These are phyloP conservation scores for Petasospora fabianii DNA, from an alignment of 1,139 yeast species.

Conservation along the genomic window DNA sequence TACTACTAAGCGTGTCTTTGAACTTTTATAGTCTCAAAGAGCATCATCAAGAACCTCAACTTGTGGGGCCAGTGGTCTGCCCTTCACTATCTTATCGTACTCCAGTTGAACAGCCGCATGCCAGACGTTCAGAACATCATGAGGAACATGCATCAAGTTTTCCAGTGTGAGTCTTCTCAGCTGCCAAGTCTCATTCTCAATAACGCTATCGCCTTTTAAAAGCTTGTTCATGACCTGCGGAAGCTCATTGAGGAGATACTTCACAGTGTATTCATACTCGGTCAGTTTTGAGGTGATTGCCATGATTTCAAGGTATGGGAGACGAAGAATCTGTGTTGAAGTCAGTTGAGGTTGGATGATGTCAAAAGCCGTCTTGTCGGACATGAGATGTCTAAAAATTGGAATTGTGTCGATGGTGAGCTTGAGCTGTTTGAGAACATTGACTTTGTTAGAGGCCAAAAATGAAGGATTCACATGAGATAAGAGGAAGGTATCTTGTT, in stretches of 20 bases:
- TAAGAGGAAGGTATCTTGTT: constrained; percentile 25
- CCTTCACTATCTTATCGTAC: constrained; percentile 20
- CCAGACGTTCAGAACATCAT: constrained; percentile 31
- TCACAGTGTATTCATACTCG: constrained; percentile 24
- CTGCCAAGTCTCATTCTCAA: constrained; percentile 31
- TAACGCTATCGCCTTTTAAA: constrained; percentile 27
- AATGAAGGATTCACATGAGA: constrained; percentile 32
- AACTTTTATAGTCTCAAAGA: too few species aligned
- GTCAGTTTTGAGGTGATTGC: constrained; percentile 30
- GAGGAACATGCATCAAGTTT: constrained; percentile 23
- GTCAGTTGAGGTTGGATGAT: constrained; percentile 24
- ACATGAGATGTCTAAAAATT: constrained; percentile 28
- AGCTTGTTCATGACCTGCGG: constrained; percentile 35
- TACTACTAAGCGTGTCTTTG: too few species aligned
- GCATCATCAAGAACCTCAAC: constrained; percentile 13
- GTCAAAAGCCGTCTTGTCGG: constrained; percentile 23
- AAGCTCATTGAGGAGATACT: constrained; percentile 25
- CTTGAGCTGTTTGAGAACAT: constrained; percentile 20
- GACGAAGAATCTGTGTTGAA: constrained; percentile 23
- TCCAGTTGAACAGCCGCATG: constrained; percentile 28
- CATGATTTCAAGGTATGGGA: constrained; percentile 36
- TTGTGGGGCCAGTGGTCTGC: constrained; percentile 12
- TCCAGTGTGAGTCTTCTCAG: constrained; percentile 29
- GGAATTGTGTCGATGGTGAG: constrained; percentile 27
- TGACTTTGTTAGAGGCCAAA: constrained; percentile 23